phyloP scores from a whole-genome alignment of 129 eudicot genomes.

The Artemisia argyi region DNA sequence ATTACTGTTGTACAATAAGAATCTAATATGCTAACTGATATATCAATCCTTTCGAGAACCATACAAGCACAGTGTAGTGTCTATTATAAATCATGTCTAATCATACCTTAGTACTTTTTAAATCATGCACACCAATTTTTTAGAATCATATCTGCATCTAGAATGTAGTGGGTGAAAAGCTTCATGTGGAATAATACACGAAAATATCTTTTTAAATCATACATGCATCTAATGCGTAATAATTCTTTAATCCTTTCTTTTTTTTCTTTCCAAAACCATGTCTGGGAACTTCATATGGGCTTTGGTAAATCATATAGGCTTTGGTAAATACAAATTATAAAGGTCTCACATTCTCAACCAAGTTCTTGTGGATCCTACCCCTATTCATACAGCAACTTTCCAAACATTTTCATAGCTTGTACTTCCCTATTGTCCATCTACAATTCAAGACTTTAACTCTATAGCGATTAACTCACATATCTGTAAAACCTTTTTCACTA shows the following conservation, averaged over 20 bases:
- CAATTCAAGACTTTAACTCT: conserved; percentile 10
- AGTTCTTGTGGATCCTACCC: conserved; percentile 24
- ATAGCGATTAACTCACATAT: neutral
- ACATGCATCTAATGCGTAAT: conserved; percentile 4
- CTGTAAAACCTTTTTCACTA: neutral
- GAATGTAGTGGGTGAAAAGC: conserved; percentile 13
- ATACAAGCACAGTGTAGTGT: too few species aligned
- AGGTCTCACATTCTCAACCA: neutral
- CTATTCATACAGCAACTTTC: conserved; percentile 16
- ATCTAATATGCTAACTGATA: too few species aligned
- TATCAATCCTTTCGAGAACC: too few species aligned
- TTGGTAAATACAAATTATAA: neutral
- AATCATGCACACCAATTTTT: conserved; percentile 1
- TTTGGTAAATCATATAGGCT: neutral
- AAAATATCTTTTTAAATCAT: conserved; percentile 15
- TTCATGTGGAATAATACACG: neutral
- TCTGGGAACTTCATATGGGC: too few species aligned
- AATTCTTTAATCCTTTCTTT: conserved; percentile 1
- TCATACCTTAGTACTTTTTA: neutral
- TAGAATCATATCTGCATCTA: conserved; percentile 16
- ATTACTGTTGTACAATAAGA: too few species aligned
- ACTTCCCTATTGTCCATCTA: neutral
- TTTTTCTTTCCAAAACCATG: too few species aligned
- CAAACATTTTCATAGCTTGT: neutral
- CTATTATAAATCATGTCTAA: neutral